phyloP scores from a whole-genome alignment of 2,329 filamentous ascomycete species.

The Periconia digitata region DNA sequence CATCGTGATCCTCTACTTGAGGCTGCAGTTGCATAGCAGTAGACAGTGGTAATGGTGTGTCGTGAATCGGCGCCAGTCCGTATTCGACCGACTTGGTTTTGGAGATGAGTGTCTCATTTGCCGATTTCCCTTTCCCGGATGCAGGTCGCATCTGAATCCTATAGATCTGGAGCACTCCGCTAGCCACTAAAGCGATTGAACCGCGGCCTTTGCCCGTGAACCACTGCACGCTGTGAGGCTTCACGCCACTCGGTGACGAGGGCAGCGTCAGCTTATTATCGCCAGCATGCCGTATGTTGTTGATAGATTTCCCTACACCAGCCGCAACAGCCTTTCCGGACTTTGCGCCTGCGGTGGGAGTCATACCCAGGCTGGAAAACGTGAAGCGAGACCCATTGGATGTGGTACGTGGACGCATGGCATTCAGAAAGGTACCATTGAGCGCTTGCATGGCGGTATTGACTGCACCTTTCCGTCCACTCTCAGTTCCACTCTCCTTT shows the following conservation, averaged over 20 bases:
- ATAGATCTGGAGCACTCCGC: conserved; percentile 68
- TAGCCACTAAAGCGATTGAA: conserved; percentile 65
- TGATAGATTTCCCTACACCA: conserved; percentile 73
- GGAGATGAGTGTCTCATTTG: conserved; percentile 49
- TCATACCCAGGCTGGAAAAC: conserved; percentile 42
- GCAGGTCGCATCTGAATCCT: conserved; percentile 56
- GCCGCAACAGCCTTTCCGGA: conserved; percentile 69
- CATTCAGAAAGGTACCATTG: conserved; percentile 46
- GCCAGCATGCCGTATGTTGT: conserved; percentile 70
- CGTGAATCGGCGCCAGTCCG: conserved; percentile 64
- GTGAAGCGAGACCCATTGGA: conserved; percentile 37
- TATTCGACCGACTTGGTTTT: conserved; percentile 67
- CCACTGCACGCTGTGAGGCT: conserved; percentile 65
- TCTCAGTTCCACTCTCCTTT: conserved; percentile 36
- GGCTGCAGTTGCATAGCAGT: conserved; percentile 33
- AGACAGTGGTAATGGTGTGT: conserved; percentile 49
- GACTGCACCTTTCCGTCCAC: conserved; percentile 36
- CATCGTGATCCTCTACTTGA: conserved; percentile 27
- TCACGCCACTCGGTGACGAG: conserved; percentile 54
- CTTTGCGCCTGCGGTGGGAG: conserved; percentile 56
- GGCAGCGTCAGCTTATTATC: conserved; percentile 75
- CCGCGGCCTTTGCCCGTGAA: conserved; percentile 64
- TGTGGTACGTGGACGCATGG: conserved; percentile 38
- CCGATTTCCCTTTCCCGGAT: conserved; percentile 36
- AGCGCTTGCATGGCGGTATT: conserved; percentile 47